Evolutionary conservation across 345 rosid species (phyloP).

Genomic region (Eucalyptus tenuipes): DNA sequence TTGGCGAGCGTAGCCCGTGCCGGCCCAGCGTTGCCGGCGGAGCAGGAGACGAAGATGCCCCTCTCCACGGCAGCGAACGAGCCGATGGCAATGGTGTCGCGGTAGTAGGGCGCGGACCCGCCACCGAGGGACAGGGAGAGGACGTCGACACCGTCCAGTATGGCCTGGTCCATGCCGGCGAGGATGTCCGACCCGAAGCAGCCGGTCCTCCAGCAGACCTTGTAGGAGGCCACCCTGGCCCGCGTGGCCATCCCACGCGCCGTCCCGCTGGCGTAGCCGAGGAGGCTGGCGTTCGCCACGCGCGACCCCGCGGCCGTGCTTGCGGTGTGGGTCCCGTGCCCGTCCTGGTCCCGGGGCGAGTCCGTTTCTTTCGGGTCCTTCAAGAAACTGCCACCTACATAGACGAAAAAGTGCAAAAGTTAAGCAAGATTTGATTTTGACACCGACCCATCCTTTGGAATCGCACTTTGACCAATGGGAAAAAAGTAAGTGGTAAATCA

Average conservation of each 20-base stretch:
- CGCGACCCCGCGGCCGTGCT: conserved; percentile 69
- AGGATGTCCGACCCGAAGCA: conserved; percentile 79
- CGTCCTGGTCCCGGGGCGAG: conserved; percentile 70
- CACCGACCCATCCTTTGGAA: not conserved
- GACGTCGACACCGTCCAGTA: conserved; percentile 74
- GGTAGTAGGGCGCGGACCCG: conserved; percentile 47
- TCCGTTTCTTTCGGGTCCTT: conserved; percentile 28
- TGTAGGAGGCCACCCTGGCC: conserved; percentile 72
- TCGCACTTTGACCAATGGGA: not conserved
- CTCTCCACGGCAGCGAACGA: conserved; percentile 66
- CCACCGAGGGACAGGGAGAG: conserved; percentile 88
- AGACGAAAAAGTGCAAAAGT: not conserved
- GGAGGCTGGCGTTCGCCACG: conserved; percentile 55
- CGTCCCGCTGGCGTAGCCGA: conserved; percentile 75
- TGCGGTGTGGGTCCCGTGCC: conserved; percentile 87
- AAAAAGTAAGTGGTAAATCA: not conserved
- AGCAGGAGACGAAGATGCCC: conserved; percentile 73
- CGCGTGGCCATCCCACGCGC: conserved; percentile 76
- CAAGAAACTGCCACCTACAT: conserved; percentile 11
- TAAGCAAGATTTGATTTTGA: not conserved
- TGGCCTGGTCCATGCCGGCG: conserved; percentile 74
- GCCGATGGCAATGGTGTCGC: conserved; percentile 62
- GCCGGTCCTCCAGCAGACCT: conserved; percentile 67
- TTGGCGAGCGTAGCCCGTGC: conserved; percentile 40
- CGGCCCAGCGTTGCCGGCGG: conserved; percentile 87